Evolutionary conservation across 1,139 yeast genomes (phyloP).

Genomic region (Saccharomyces hybrid): DNA sequence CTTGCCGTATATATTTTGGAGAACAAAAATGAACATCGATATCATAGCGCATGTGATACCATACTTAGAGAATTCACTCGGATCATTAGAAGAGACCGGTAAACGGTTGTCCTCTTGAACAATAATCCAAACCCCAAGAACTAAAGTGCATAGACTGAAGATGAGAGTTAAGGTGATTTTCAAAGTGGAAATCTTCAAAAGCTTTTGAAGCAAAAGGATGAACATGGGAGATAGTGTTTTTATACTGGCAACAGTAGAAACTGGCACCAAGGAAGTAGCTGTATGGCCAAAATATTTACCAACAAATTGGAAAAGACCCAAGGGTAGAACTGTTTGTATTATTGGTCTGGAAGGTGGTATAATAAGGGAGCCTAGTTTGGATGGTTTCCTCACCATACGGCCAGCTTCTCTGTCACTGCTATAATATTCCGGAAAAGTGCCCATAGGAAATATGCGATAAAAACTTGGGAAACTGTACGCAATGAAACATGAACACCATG

Average conservation of each 20-base stretch:
- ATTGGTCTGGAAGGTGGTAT: conserved; percentile 39
- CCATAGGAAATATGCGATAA: conserved; percentile 41
- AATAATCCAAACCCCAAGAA: conserved; percentile 34
- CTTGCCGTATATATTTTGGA: conserved; percentile 90
- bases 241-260: conserved; percentile 87
- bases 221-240: conserved; percentile 86
- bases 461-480: conserved; percentile 21
- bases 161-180: conserved; percentile 64
- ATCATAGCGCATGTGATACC: conserved; percentile 74
- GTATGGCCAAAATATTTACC: conserved; percentile 90
- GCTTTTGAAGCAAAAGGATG: conserved; percentile 69
- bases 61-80: conserved; percentile 39
- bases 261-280: conserved; percentile 87
- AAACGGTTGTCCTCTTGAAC: conserved; percentile 25
- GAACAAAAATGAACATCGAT: conserved; percentile 80
- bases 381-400: conserved; percentile 12
- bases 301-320: conserved; percentile 85
- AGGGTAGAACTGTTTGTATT: conserved; percentile 69
- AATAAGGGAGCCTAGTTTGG: conserved; percentile 13
- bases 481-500: conserved; percentile 27
- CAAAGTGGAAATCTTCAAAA: conserved; percentile 47
- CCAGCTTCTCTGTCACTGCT: conserved; percentile 5
- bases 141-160: conserved; percentile 50
- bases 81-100: conserved; percentile 1
- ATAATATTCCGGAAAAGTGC: conserved; percentile 44